phyloP scores from a whole-genome alignment of 306 rosid genomes.

The Astragalus membranaceus region DNA sequence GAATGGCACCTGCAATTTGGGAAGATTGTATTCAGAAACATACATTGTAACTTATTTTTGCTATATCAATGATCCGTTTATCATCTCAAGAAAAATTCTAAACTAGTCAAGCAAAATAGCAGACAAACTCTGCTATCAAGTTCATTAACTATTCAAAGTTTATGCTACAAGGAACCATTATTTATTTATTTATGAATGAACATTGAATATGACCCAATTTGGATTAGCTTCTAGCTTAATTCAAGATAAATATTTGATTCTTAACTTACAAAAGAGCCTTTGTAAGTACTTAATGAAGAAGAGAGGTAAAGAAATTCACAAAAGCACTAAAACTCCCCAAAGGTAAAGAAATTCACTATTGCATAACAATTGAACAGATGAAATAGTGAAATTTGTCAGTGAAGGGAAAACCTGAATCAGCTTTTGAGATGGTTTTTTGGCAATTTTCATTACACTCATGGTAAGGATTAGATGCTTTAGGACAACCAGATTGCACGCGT shows the following conservation, averaged over 20 bases:
- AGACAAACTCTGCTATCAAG: neutral
- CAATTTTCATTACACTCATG: conserved; percentile 45
- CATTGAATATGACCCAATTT: neutral
- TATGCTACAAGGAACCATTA: neutral
- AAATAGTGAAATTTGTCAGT: neutral
- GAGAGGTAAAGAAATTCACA: neutral
- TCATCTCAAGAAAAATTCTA: neutral
- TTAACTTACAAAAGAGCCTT: neutral
- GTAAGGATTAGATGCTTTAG: conserved; percentile 69
- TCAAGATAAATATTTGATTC: neutral
- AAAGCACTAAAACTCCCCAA: neutral
- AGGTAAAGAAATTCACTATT: too few relatives aligned
- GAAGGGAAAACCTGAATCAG: conserved; percentile 43
- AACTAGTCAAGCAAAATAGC: neutral
- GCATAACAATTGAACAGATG: too few relatives aligned
- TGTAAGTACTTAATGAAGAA: neutral
- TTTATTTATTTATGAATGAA: neutral
- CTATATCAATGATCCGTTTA: neutral
- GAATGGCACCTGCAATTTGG: conserved; percentile 44
- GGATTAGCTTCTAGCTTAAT: neutral
- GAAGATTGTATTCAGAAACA: conserved; percentile 25
- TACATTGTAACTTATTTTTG: neutral
- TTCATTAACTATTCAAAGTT: neutral
- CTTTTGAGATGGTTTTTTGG: conserved; percentile 31
- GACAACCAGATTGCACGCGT: conserved; percentile 31